Evolutionary conservation across 805 yeast species (phyloP).

Genomic region (Candida montana): DNA sequence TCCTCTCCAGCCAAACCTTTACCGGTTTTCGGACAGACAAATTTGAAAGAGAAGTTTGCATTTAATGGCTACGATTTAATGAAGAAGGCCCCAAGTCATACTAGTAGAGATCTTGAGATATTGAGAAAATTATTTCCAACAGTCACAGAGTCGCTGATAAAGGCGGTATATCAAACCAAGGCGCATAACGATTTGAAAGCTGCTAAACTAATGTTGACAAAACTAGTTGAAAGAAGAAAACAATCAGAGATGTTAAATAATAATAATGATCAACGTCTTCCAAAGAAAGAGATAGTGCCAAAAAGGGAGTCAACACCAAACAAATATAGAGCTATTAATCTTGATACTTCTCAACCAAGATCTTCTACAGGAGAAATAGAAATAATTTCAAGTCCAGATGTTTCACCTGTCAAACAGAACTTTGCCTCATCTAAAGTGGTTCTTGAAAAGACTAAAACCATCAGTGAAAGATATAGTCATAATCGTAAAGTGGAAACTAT

Average conservation of each 20-base stretch:
- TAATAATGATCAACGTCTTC: conserved; percentile 1
- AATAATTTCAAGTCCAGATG: conserved; percentile 24
- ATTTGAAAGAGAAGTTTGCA: conserved; percentile 38
- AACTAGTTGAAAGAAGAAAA: conserved; percentile 27
- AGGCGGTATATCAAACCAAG: conserved; percentile 35
- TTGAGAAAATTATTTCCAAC: conserved; percentile 27
- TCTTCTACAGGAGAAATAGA: conserved; percentile 9
- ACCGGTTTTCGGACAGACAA: conserved; percentile 6
- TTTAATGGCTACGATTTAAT: conserved; percentile 29
- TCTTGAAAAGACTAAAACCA: conserved; percentile 31
- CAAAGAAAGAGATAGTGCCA: background rate
- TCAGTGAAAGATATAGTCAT: conserved; percentile 31
- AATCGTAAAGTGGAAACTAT: conserved; percentile 2
- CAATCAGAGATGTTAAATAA: conserved; percentile 13
- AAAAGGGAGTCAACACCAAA: background rate
- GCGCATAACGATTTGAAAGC: conserved; percentile 28
- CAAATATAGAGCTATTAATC: background rate
- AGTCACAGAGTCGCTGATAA: conserved; percentile 30
- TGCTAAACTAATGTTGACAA: conserved; percentile 29
- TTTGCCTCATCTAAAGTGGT: conserved; percentile 31
- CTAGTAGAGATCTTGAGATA: conserved; percentile 21
- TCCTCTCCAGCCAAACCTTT: conserved; percentile 36
- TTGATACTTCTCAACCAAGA: background rate
- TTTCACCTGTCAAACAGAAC: conserved; percentile 19
- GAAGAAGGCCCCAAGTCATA: conserved; percentile 8